Percentiles rank a stretch among this genome's conserved stretches.
phyloP scores from a whole-genome alignment of 176 grass and related monocot genomes.

The Alopecurus myosuroides region DNA sequence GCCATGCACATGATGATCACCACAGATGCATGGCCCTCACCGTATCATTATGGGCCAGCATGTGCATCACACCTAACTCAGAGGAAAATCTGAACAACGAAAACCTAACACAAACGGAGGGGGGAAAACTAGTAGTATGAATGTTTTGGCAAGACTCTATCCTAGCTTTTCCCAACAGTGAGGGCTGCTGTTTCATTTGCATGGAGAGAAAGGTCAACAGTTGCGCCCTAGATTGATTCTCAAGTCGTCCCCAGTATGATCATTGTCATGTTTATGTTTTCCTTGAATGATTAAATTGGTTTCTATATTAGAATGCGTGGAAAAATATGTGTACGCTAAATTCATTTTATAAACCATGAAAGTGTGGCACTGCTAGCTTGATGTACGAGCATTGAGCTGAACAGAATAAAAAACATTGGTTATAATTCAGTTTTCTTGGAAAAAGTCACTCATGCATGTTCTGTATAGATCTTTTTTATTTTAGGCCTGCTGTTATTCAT shows the following conservation, averaged over 20 bases:
- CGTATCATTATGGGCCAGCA: constrained; percentile 36
- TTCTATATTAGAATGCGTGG: not conserved
- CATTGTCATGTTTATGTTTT: not conserved
- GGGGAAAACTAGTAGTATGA: not conserved
- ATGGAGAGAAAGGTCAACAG: not conserved
- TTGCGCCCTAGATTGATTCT: not conserved
- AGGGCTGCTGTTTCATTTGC: not conserved
- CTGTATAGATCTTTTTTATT: not conserved
- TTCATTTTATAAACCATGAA: not conserved
- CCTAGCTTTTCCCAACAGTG: constrained; percentile 4
- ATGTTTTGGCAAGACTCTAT: not conserved
- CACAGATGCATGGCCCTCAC: constrained; percentile 28
- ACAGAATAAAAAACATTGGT: not conserved
- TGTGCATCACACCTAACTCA: constrained; percentile 34
- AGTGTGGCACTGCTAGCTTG: not conserved
- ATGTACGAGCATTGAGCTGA: not conserved
- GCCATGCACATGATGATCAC: constrained; percentile 37
- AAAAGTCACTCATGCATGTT: not conserved
- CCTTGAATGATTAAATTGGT: not conserved
- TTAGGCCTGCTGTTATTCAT: not conserved
- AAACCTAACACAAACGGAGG: not conserved
- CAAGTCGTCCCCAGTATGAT: not conserved
- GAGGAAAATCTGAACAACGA: not conserved
- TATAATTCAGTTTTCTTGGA: not conserved
- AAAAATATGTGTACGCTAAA: not conserved